phyloP scores from a whole-genome alignment of 1,139 yeast species.

The Pneumocystis carinii region DNA sequence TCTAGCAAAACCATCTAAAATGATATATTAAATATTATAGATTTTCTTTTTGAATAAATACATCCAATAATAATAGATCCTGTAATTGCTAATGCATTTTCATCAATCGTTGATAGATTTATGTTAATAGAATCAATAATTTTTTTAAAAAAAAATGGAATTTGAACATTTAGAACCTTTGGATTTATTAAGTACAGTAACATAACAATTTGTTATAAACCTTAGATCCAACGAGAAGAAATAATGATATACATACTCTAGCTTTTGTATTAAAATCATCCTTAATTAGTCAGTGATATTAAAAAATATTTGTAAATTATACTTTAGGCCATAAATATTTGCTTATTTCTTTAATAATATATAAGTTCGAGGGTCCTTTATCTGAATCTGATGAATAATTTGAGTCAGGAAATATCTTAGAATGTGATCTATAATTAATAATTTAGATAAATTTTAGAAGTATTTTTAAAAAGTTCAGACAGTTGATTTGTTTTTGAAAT shows the following conservation, averaged over 20 bases:
- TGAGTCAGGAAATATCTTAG: neutral
- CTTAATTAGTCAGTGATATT: constrained; percentile 19
- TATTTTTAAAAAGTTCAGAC: neutral
- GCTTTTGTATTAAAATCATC: constrained; percentile 52
- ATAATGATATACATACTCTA: constrained; percentile 62
- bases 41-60: neutral
- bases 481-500: neutral
- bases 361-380: neutral
- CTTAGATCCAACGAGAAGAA: constrained; percentile 63
- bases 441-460: neutral
- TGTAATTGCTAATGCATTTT: constrained; percentile 42
- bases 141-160: constrained; percentile 81
- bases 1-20: constrained; percentile 69
- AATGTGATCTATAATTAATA: neutral
- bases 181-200: neutral
- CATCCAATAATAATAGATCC: constrained; percentile 61
- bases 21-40: constrained; percentile 19
- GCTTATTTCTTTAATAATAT: constrained; percentile 8
- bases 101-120: constrained; percentile 59
- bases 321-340: constrained; percentile 73
- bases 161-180: constrained; percentile 67
- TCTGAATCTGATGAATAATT: neutral
- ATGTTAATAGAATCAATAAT: constrained; percentile 87
- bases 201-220: neutral
- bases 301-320: neutral